A percentile compares a stretch with the other conserved stretches of the same genome.
These are phyloP conservation scores for Crassisporium funariophilum DNA, from an alignment of 768 basidiomycete species.

Conservation along the genomic window DNA sequence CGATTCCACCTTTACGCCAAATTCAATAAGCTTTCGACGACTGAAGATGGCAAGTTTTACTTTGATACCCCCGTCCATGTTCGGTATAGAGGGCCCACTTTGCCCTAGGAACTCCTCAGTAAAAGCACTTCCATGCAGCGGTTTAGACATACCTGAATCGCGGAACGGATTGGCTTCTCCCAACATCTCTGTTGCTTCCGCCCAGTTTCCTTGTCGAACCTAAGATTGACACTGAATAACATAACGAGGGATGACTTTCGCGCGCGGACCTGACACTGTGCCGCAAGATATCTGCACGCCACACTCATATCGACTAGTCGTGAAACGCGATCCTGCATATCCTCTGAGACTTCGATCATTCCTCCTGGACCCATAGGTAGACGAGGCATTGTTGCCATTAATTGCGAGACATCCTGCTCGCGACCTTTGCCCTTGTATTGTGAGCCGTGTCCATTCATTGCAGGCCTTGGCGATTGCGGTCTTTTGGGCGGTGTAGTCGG, in stretches of 20 bases:
- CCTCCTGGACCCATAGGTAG: conserved; percentile 74
- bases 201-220: conserved; percentile 90
- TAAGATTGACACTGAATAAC: conserved; percentile 21
- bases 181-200: conserved; percentile 88
- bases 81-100: conserved; percentile 74
- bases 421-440: conserved; percentile 64
- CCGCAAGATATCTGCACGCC: conserved; percentile 94
- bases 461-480: conserved; percentile 31
- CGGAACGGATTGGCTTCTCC: conserved; percentile 92
- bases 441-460: conserved; percentile 44
- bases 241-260: too few species aligned
- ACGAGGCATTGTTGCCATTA: conserved; percentile 44
- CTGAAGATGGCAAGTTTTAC: conserved; percentile 36
- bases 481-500: conserved; percentile 50
- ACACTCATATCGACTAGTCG: conserved; percentile 92
- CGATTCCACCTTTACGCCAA: conserved; percentile 75
- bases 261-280: conserved; percentile 85
- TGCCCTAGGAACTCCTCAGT: conserved; percentile 39
- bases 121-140: not conserved
- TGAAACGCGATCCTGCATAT: conserved; percentile 65
- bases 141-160: conserved; percentile 51
- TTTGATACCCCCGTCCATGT: conserved; percentile 93
- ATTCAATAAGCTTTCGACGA: not conserved
- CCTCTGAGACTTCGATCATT: conserved; percentile 68
- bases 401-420: conserved; percentile 45